Evolutionary conservation across 108 stramenopile species (phyloP), one percentile per base, ranked within the genome.

Genomic region (Heterococcus sp.): DNA sequence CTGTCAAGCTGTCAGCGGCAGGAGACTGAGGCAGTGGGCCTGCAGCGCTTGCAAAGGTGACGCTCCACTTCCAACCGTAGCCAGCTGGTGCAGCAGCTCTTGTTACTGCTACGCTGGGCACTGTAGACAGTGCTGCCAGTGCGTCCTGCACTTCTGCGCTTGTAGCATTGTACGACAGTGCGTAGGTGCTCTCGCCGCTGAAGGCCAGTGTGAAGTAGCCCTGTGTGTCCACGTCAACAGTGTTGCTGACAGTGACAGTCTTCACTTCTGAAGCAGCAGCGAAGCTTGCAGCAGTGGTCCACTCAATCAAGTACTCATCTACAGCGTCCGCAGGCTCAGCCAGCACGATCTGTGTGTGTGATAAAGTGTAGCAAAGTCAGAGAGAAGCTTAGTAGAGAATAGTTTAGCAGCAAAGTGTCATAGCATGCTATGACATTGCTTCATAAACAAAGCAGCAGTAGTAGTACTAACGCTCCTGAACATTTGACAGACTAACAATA

Each of bases 161-260:
- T 26, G 74, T 32, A 3, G 83, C 80, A 35, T 84, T 36, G 81
- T 84, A 81, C 11, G 29, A 72, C 30, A 84, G 74, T 26, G 79
- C 31, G 29, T 69, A 78, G 0, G 83, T 81, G 0, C 75, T 3
- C n/a, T 31, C 65, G 8, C 81, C 81, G 33, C 79, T 80, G 33
- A 65, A 84, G 21, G 63, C 65, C 2, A 84, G 81, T 32, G 80
- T 80, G 80, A 84, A 84, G 26, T 35, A 65, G 29, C 83, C 83
- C 0, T 68, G 75, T n/a, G 76, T 84, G 73, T 82, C 81, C 14
- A 74, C 73, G 14, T 46, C 29, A 11, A 58, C 4, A n/a, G 68
- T 73, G 34, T 40, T 74, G 11, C n/a, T 28, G n/a, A 82, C 32
- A 8, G 63, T 82, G 26, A 82, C 65, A 26, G 32, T 30, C 39